Conservation (phyloP, 2,329 filamentous ascomycete species). For the Penicillium janthinellum region DNA sequence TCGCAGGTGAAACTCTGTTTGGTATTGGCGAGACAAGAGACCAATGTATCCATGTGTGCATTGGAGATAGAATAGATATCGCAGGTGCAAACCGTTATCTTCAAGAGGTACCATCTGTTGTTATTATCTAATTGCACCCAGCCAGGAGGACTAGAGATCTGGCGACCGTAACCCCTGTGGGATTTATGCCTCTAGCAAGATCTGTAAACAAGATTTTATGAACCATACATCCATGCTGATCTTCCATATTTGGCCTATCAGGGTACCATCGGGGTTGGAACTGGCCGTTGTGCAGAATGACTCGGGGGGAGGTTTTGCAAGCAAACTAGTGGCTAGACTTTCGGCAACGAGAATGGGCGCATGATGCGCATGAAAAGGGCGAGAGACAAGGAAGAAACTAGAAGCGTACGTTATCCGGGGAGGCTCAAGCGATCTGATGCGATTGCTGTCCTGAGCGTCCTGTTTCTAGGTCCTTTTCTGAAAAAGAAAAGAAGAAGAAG, state of each 20-base stretch:
- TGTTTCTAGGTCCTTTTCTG: too few relatives aligned
- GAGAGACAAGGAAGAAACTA: background rate
- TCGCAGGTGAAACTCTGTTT: constrained; percentile 6
- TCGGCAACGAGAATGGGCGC: constrained; percentile 6
- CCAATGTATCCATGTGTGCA: too few relatives aligned
- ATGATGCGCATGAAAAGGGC: constrained; percentile 3
- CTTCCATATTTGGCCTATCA: background rate
- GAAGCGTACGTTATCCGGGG: background rate
- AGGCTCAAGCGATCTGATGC: background rate
- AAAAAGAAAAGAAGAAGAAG: background rate
- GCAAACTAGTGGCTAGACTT: background rate
- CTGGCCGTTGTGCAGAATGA: constrained; percentile 1
- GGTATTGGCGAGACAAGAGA: background rate
- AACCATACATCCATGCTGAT: background rate
- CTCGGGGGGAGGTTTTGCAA: background rate
- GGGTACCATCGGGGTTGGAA: background rate
- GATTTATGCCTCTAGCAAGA: background rate
- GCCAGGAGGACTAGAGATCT: background rate
- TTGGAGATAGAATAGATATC: too few relatives aligned
- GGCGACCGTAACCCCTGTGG: background rate
- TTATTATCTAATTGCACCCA: background rate
- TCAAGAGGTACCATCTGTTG: too few relatives aligned
- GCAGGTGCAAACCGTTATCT: too few relatives aligned
- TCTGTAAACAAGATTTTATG: background rate
- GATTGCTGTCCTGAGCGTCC: background rate